Evolutionary conservation across 225 moss, liverwort and hornwort genomes (phyloP).

Genomic region (Sphagnum tenellum): DNA sequence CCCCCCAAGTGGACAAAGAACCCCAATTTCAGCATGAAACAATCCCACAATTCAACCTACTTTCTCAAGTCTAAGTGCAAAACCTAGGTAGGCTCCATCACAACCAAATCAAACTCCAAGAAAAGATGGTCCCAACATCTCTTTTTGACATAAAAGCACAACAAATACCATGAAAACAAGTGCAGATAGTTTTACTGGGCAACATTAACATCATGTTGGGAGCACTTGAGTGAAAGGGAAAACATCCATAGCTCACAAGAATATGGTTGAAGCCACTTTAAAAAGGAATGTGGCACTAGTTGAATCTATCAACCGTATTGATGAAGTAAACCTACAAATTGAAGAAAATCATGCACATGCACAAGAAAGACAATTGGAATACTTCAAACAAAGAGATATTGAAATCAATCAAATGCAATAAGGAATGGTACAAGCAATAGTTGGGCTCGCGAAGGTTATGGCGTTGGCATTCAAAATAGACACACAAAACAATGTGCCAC

Average conservation of each 20-base stretch:
- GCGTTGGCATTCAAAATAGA: not conserved
- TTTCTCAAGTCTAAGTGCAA: too few relatives aligned
- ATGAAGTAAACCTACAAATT: conserved; percentile 6
- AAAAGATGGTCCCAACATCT: too few relatives aligned
- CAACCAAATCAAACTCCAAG: too few relatives aligned
- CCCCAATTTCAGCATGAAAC: too few relatives aligned
- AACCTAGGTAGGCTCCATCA: too few relatives aligned
- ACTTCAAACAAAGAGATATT: conserved; percentile 14
- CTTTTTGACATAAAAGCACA: too few relatives aligned
- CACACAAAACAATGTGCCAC: too few relatives aligned
- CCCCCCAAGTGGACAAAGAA: too few relatives aligned
- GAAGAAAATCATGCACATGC: conserved; percentile 8
- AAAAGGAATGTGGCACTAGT: conserved; percentile 3
- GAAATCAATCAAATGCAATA: conserved; percentile 4
- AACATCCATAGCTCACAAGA: not conserved
- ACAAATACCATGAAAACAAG: too few relatives aligned
- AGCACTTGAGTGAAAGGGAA: conserved; percentile 11
- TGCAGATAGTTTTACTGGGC: too few relatives aligned
- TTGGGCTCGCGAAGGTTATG: conserved; percentile 9
- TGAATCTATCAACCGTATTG: conserved; percentile 13
- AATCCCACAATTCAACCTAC: too few relatives aligned
- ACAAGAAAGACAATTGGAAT: conserved; percentile 11
- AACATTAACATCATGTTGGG: too few relatives aligned
- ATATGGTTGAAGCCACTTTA: conserved; percentile 7
- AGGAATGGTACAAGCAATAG: conserved; percentile 13